phyloP scores from a whole-genome alignment of 2,329 filamentous ascomycete genomes.

The Amylocarpus encephaloides region DNA sequence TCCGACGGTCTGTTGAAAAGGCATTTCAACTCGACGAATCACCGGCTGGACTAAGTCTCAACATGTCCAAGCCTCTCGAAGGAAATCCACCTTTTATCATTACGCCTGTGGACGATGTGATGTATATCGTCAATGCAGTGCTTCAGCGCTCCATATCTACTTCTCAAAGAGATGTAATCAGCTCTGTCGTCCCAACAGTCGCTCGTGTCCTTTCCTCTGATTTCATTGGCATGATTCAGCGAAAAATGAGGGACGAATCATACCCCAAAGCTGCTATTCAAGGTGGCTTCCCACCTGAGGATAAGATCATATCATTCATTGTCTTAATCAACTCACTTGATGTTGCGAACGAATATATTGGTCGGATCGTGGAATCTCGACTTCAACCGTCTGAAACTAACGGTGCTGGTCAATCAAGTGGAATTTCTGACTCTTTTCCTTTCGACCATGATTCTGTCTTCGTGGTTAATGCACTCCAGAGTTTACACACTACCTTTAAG shows the following conservation, averaged over 20 bases:
- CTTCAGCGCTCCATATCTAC: constrained; percentile 82
- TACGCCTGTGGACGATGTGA: constrained; percentile 93
- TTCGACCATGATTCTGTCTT: constrained; percentile 68
- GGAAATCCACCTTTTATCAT: constrained; percentile 86
- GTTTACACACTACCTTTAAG: constrained; percentile 66
- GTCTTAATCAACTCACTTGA: constrained; percentile 95
- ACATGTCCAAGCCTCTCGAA: constrained; percentile 62
- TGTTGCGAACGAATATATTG: constrained; percentile 82
- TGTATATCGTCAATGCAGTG: constrained; percentile 97
- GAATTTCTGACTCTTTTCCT: constrained; percentile 65
- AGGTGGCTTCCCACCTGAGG: constrained; percentile 78
- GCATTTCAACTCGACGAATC: constrained; percentile 94
- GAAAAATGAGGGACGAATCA: constrained; percentile 94
- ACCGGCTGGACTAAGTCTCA: constrained; percentile 72
- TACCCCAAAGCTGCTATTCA: constrained; percentile 77
- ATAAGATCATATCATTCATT: constrained; percentile 81
- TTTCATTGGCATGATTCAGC: constrained; percentile 94
- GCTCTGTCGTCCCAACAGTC: constrained; percentile 70
- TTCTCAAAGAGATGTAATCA: constrained; percentile 71
- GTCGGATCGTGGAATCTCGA: constrained; percentile 71
- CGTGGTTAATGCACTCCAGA: constrained; percentile 61
- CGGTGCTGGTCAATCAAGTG: constrained; percentile 27
- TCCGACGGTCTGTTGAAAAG: constrained; percentile 91
- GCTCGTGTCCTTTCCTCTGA: constrained; percentile 77
- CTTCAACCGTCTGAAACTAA: constrained; percentile 42